Percentiles rank a stretch among this genome's conserved stretches.
These are phyloP conservation scores for Aspergillus saccharolyticus DNA, from an alignment of 495 filamentous ascomycete genomes.

Conservation along the genomic window DNA sequence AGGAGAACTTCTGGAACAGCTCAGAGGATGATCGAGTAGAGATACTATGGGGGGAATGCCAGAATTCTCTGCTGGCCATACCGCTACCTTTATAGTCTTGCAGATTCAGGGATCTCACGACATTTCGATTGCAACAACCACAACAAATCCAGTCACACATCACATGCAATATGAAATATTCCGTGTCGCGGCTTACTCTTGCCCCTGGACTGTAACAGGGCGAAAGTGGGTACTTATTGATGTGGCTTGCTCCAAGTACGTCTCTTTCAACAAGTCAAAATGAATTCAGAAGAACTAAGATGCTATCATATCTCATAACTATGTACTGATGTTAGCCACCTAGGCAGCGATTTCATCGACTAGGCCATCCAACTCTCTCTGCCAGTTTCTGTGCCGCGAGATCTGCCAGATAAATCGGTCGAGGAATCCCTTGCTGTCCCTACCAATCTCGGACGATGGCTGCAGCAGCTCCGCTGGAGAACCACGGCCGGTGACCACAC, in stretches of 20 bases:
- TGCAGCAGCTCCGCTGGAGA: conserved; percentile 47
- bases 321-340: neutral
- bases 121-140: neutral
- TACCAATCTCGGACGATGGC: conserved; percentile 22
- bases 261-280: neutral
- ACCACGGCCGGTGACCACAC: conserved; percentile 33
- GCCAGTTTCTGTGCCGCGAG: conserved; percentile 63
- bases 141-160: neutral
- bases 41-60: neutral
- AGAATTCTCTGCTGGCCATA: neutral
- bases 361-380: conserved; percentile 68
- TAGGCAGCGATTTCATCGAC: conserved; percentile 33
- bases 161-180: conserved; percentile 2
- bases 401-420: conserved; percentile 63
- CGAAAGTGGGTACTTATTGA: neutral
- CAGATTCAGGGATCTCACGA: neutral
- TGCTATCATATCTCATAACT: conserved; percentile 6
- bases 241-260: neutral
- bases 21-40: neutral
- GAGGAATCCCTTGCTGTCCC: conserved; percentile 55
- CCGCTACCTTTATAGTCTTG: neutral
- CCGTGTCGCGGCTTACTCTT: neutral
- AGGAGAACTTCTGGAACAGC: neutral
- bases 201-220: neutral
- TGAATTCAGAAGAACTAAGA: neutral